Evolutionary conservation across 768 basidiomycete genomes (phyloP).

Genomic region (Boletus pseudopeckii): DNA sequence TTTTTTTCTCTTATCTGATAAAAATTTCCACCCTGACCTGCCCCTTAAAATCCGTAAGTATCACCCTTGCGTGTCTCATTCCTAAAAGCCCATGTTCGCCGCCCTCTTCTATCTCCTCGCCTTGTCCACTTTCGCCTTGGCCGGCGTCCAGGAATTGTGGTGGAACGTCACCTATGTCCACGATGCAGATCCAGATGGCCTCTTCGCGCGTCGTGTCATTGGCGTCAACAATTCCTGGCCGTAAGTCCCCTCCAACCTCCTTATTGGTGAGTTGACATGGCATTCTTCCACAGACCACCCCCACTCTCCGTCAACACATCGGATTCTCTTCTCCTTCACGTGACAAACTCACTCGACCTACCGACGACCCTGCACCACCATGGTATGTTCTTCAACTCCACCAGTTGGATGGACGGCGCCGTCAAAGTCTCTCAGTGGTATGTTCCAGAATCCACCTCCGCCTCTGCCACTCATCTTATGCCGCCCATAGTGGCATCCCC

Average conservation of each 20-base stretch:
- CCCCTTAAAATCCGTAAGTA: too few relatives aligned
- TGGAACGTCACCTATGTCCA: slow-evolving; percentile 90
- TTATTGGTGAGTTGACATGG: not conserved
- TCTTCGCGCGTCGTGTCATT: slow-evolving; percentile 69
- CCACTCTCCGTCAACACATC: slow-evolving; percentile 67
- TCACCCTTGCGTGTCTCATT: too few relatives aligned
- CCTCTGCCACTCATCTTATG: not conserved
- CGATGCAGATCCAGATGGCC: slow-evolving; percentile 80
- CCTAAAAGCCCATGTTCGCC: not conserved
- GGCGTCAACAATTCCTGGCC: slow-evolving; percentile 95
- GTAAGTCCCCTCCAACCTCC: slow-evolving; percentile 42
- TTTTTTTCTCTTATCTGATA: slow-evolving; percentile 10
- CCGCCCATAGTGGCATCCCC: slow-evolving; percentile 63
- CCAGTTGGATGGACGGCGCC: slow-evolving; percentile 90
- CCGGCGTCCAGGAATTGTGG: slow-evolving; percentile 73
- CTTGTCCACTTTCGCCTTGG: slow-evolving; percentile 40
- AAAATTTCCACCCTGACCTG: not conserved
- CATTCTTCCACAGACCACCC: slow-evolving; percentile 59
- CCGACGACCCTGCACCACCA: slow-evolving; percentile 84
- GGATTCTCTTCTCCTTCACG: slow-evolving; percentile 77
- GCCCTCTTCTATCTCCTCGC: slow-evolving; percentile 15
- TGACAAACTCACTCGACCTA: slow-evolving; percentile 63
- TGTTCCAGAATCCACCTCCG: not conserved
- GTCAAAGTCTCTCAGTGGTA: slow-evolving; percentile 81
- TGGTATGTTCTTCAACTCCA: slow-evolving; percentile 91